Evolutionary conservation across 306 rosid species (phyloP).

Genomic region (Myrica gale): DNA sequence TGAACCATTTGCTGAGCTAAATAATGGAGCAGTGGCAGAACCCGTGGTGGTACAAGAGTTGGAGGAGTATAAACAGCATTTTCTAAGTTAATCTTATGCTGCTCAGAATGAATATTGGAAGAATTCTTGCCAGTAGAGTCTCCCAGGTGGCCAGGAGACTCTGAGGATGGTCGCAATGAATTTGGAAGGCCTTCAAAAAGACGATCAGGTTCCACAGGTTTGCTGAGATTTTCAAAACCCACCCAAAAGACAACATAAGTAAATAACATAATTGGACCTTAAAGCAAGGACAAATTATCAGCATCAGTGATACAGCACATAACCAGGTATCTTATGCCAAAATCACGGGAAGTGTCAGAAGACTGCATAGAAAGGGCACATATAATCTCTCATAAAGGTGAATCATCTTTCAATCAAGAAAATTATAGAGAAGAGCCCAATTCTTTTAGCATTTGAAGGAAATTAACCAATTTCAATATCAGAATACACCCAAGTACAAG

Average conservation of each 20-base stretch:
- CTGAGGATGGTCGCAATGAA: slow-evolving; percentile 89
- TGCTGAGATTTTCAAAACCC: slow-evolving; percentile 52
- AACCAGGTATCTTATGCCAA: background rate
- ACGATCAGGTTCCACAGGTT: slow-evolving; percentile 98
- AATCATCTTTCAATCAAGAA: background rate
- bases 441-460: background rate
- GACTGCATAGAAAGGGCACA: background rate
- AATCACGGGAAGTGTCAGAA: background rate
- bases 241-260: slow-evolving; percentile 14
- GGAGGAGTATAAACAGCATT: slow-evolving; percentile 86
- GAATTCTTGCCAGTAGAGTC: slow-evolving; percentile 53
- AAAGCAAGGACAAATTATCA: slow-evolving; percentile 13
- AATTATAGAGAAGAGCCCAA: background rate
- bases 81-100: slow-evolving; percentile 52
- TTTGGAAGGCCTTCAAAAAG: slow-evolving; percentile 95
- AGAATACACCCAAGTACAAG: background rate
- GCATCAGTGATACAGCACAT: background rate
- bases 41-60: slow-evolving; percentile 78
- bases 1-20: slow-evolving; percentile 88
- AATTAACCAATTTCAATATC: background rate
- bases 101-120: slow-evolving; percentile 58
- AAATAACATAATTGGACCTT: slow-evolving; percentile 12
- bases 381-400: background rate
- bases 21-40: slow-evolving; percentile 79
- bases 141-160: slow-evolving; percentile 76